phyloP scores from a whole-genome alignment of 73 alveolate genomes.

The Paramecium sonneborni region DNA sequence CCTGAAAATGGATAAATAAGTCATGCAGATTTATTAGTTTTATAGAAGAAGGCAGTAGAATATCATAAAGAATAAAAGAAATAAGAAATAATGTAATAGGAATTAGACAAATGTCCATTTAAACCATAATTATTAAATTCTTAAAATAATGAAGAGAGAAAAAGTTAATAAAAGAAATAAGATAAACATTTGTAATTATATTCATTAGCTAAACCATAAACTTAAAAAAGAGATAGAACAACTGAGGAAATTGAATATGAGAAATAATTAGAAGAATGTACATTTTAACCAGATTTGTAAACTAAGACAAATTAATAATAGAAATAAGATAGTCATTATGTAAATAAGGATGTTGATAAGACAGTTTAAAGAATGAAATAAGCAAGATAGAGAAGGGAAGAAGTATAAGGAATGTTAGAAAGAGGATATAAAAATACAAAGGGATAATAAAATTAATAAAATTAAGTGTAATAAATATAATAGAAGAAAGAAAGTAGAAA shows the following conservation, averaged over 20 bases:
- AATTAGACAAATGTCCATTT: constrained; percentile 55
- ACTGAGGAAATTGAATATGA: constrained; percentile 66
- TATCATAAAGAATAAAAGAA: constrained; percentile 47
- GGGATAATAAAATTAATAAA: neutral
- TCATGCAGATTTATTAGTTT: constrained; percentile 63
- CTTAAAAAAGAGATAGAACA: constrained; percentile 54
- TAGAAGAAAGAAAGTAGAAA: neutral
- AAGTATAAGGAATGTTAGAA: constrained; percentile 50
- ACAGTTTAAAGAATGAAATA: constrained; percentile 64
- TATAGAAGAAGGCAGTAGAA: constrained; percentile 49
- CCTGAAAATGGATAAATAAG: constrained; percentile 63
- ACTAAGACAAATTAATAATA: neutral
- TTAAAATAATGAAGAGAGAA: constrained; percentile 16
- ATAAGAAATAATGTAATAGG: neutral
- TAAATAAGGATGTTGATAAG: constrained; percentile 61
- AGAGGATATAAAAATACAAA: constrained; percentile 55
- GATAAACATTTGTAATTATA: constrained; percentile 37
- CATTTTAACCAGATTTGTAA: constrained; percentile 53
- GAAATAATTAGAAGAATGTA: constrained; percentile 62
- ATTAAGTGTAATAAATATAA: neutral
- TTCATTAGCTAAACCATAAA: constrained; percentile 50
- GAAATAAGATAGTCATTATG: constrained; percentile 2
- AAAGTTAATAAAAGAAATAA: neutral
- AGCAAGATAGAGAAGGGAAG: constrained; percentile 64
- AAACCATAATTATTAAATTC: constrained; percentile 33